These are phyloP conservation scores for Cutaneotrichosporon spelunceum DNA, from an alignment of 1,284 basidiomycete species.

Conservation along the genomic window DNA sequence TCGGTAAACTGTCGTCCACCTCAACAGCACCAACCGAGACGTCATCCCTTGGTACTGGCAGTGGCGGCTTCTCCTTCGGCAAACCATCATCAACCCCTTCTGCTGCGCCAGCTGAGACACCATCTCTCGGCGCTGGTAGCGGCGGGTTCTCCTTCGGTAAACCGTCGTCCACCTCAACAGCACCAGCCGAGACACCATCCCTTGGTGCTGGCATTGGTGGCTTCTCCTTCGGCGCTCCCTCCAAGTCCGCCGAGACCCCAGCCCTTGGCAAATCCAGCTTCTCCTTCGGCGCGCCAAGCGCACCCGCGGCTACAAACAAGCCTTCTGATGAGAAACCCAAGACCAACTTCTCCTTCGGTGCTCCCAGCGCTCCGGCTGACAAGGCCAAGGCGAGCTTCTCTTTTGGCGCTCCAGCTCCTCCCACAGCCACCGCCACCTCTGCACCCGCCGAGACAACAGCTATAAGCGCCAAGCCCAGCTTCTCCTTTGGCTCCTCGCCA, in stretches of 20 bases:
- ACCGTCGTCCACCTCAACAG: neutral
- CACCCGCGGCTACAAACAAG: neutral
- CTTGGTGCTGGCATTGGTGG: neutral
- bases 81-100: neutral
- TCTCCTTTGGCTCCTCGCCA: slow-evolving; percentile 10
- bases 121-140: neutral
- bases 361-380: neutral
- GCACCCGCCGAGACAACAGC: neutral
- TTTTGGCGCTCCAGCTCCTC: neutral
- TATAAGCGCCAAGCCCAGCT: neutral
- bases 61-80: neutral
- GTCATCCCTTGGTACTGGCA: too few relatives aligned
- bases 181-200: neutral
- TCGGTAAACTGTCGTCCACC: neutral
- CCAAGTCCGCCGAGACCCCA: slow-evolving; percentile 2
- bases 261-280: slow-evolving; percentile 3
- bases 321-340: neutral
- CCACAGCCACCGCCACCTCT: neutral
- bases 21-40: neutral
- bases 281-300: slow-evolving; percentile 10
- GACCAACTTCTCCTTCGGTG: neutral
- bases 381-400: neutral
- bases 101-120: neutral
- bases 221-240: slow-evolving; percentile 10
- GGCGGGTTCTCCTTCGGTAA: neutral